Evolutionary conservation across 257 asterid genomes (phyloP), one percentile per base, ranked within the genome.

Genomic region (Verbena officinalis): DNA sequence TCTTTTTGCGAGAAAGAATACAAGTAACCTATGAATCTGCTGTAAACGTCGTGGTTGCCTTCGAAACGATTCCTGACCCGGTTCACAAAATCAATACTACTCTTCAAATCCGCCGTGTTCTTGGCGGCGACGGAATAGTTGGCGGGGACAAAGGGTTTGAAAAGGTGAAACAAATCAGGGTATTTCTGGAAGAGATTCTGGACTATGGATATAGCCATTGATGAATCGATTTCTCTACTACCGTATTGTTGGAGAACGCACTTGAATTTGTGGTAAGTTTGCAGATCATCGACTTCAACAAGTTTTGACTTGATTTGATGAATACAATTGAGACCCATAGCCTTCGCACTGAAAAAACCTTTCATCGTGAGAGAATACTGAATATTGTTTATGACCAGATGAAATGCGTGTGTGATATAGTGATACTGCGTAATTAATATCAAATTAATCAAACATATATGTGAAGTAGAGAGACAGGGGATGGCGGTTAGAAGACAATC

Each of bases 81-180:
- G 36, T 36, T 36, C 9, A 68, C 1, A 61, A 68, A 38, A 50
- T 38, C 61, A 13, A 31, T 12, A 45, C 21, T 15, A 33, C 40
- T 45, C 14, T 24, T 15, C 33, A 11, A 1, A 11, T 12, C 17
- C 10, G 53, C 15, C 16, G 53, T 11, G 11, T 12, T 34, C 4
- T 10, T 6, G 3, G 20, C 56, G 55, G 38, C 48, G 58, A 65
- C 12, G 58, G 51, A 14, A 20, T 20, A 4, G 22, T 49, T 9
- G 36, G 0, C 31, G 6, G 72, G 59, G 13, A 36, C 0, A 55
- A 59, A 68, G 11, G 60, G 17, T 1, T 24, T 23, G 67, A 68
- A 58, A 7, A 33, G 46, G 0, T 4, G 30, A 27, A 68, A 45
- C 5, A 59, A 58, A 17, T 24, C 31, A 0, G 61, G 67, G 13